Evolutionary conservation across 2,329 filamentous ascomycete genomes (phyloP), one percentile per base, ranked within the genome.

Genomic region (Cladosporium austrohemisphaericum): DNA sequence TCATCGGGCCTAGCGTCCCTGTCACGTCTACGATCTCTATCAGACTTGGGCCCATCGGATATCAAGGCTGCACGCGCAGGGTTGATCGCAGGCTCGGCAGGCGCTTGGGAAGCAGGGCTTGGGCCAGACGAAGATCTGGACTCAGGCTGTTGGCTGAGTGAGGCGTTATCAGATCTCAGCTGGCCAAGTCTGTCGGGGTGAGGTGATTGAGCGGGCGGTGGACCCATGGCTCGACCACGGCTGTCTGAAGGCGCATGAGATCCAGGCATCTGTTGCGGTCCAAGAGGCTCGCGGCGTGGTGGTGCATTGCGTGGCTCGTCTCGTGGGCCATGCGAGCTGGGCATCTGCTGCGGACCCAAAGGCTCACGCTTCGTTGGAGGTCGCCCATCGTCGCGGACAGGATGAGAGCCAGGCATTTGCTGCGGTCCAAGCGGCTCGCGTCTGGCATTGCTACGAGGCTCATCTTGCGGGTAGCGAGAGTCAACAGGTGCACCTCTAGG

Each of bases 31-130:
- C 53, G 45, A 35, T 55, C 53, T 22, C 46, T 50, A 6, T 70
- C 67, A 14, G 57, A 56, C 41, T 50, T 49, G 1, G 53, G 44
- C 10, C 44, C 45, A 22, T 59, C 57, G 28, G 68, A 65, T 33
- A 75, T 71, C 28, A 72, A 52, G 11, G 70, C 69, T 51, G 70
- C 64, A 16, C 72, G 70, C 14, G 67, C 71, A 9, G 71, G 70
- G 47, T 74, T 73, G 32, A 74, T 65, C 10, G 28, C 22, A 28
- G 37, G 38, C 19, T 49, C 46, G 9, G 20, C 18, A 11, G 10
- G 29, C 18, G 45, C 35, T 14, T 38, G 35, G 11, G 25, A 6
- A 5, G 13, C 37, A 13, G 6, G 37, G n/a, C 16, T 14, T 20
- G n/a, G 31, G 5, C 19, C 22, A 18, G 44, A 18, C 11, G 44